These are phyloP conservation scores for Phytophthora sojae DNA, from an alignment of 352 stramenopile genomes.

Conservation along the genomic window DNA sequence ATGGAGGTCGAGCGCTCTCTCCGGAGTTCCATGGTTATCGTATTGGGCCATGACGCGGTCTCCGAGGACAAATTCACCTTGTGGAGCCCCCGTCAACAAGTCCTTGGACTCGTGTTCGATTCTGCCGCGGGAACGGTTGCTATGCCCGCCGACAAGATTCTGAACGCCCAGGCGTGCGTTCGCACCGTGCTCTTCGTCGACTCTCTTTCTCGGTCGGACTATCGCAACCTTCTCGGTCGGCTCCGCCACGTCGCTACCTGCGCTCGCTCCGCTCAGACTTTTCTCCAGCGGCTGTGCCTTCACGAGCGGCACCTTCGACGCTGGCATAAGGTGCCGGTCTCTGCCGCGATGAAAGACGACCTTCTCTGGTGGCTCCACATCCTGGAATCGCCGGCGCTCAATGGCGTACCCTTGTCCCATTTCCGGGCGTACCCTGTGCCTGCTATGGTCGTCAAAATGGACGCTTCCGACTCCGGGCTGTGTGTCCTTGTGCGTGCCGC, in stretches of 20 bases:
- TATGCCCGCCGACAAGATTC: background rate
- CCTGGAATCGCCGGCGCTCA: background rate
- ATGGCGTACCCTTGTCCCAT: slow-evolving; percentile 8
- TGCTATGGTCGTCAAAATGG: background rate
- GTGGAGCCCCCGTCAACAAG: slow-evolving; percentile 3
- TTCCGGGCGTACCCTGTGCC: background rate
- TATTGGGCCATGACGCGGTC: slow-evolving; percentile 11
- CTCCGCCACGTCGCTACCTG: slow-evolving; percentile 12
- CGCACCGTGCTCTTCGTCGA: too few relatives aligned
- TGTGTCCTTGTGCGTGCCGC: slow-evolving; percentile 5
- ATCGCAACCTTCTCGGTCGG: background rate
- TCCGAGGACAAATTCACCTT: slow-evolving; percentile 32
- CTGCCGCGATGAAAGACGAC: slow-evolving; percentile 2
- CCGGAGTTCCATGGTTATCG: slow-evolving; percentile 15
- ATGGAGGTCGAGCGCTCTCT: slow-evolving; percentile 9
- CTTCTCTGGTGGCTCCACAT: slow-evolving; percentile 24
- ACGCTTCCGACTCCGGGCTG: slow-evolving; percentile 12
- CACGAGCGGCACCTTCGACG: background rate
- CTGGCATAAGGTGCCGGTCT: background rate
- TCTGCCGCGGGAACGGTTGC: too few relatives aligned
- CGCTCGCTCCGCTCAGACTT: slow-evolving; percentile 3
- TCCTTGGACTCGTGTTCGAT: too few relatives aligned
- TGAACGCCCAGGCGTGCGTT: background rate
- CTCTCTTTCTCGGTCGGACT: background rate
- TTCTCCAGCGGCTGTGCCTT: slow-evolving; percentile 12